phyloP scores from a whole-genome alignment of 352 stramenopile species.

The Globisporangium solare region DNA sequence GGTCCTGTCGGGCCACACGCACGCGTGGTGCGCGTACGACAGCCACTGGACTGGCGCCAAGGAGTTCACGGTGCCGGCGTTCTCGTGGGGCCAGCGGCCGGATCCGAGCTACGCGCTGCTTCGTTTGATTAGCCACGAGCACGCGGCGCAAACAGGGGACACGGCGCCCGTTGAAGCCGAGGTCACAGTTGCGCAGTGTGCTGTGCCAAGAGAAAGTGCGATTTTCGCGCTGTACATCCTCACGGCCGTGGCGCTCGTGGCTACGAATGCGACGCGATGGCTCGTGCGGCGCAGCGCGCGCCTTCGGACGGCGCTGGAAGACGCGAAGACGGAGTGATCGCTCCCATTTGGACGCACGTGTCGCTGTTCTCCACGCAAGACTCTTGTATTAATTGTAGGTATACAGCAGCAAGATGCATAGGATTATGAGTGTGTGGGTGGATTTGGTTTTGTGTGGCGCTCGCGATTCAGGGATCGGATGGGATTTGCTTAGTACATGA shows the following conservation, averaged over 20 bases:
- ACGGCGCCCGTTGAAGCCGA: not conserved
- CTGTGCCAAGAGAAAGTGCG: slow-evolving; percentile 29
- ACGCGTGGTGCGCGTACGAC: slow-evolving; percentile 54
- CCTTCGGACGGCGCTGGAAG: slow-evolving; percentile 9
- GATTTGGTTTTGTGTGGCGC: no score
- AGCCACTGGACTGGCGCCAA: slow-evolving; percentile 20
- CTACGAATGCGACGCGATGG: slow-evolving; percentile 14
- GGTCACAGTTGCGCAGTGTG: slow-evolving; percentile 21
- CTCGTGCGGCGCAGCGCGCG: slow-evolving; percentile 13
- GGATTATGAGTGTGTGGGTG: no score
- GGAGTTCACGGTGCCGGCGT: slow-evolving; percentile 72
- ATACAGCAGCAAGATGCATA: no score
- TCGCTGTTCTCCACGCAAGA: no score
- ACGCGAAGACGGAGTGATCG: not conserved
- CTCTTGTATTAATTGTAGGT: no score
- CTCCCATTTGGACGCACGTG: no score
- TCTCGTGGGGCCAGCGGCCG: slow-evolving; percentile 75
- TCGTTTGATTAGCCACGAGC: slow-evolving; percentile 15
- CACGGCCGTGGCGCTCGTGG: slow-evolving; percentile 12
- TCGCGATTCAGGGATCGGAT: no score
- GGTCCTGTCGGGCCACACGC: slow-evolving; percentile 72
- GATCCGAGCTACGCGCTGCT: slow-evolving; percentile 73
- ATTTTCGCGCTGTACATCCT: slow-evolving; percentile 34
- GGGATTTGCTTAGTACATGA: no score
- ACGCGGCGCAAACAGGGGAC: not conserved